Percentiles rank a stretch among this genome's conserved stretches.
Evolutionary conservation across 305 asterid genomes (phyloP).

Genomic region (Solanum hybrid): DNA sequence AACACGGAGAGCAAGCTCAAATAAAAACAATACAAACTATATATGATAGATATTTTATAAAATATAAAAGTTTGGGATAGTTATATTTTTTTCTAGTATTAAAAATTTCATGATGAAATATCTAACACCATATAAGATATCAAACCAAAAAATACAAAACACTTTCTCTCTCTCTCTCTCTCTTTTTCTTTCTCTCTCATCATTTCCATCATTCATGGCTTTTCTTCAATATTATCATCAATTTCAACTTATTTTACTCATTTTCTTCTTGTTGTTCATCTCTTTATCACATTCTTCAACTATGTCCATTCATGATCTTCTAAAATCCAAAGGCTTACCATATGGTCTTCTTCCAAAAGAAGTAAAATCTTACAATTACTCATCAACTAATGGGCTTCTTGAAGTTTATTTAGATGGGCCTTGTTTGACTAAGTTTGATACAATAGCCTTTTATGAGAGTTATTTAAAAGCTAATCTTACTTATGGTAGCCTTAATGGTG

Average conservation of each 20-base stretch:
- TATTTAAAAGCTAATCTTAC: not conserved
- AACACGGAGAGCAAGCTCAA: not conserved
- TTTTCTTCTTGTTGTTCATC: not conserved
- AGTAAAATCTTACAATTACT: not conserved
- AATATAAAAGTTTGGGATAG: not conserved
- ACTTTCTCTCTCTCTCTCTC: not conserved
- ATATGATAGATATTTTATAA: not conserved
- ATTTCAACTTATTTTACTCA: not conserved
- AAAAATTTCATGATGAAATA: not conserved
- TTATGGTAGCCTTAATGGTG: constrained; percentile 16
- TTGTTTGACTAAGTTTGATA: not conserved
- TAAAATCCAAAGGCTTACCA: constrained; percentile 6
- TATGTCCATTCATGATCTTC: constrained; percentile 6
- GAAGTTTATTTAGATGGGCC: constrained; percentile 2
- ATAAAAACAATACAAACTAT: too few species aligned
- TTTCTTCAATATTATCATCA: not conserved
- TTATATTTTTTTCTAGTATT: too few species aligned
- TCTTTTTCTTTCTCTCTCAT: not conserved
- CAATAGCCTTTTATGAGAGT: constrained; percentile 2
- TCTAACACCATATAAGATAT: not conserved
- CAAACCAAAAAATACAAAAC: not conserved
- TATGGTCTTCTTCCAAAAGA: not conserved
- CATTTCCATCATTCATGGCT: not conserved
- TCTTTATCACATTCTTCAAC: not conserved
- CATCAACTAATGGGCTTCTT: not conserved